Percentiles rank a stretch among this genome's conserved stretches.
These are phyloP conservation scores for Neoarthrinium moseri DNA, from an alignment of 2,329 filamentous ascomycete genomes.

Conservation along the genomic window DNA sequence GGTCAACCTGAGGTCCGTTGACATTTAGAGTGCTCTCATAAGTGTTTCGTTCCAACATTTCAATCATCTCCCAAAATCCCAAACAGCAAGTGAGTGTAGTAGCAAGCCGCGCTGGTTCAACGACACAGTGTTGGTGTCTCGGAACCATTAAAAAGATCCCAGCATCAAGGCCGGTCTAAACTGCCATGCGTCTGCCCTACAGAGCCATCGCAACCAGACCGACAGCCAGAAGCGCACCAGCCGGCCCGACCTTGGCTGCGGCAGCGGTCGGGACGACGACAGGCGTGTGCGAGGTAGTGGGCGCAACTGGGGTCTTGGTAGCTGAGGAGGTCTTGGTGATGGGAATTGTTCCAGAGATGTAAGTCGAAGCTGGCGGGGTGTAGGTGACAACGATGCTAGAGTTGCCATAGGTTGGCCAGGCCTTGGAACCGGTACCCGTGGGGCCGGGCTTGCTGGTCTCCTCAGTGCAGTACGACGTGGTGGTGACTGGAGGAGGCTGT, in stretches of 20 bases:
- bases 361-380: conserved; percentile 20
- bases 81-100: too few species aligned
- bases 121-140: background rate
- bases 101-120: too few species aligned
- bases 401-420: conserved; percentile 9
- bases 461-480: conserved; percentile 20
- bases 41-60: conserved; percentile 16
- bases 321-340: conserved; percentile 10
- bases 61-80: conserved; percentile 10
- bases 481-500: conserved; percentile 27
- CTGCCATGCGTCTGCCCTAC: conserved; percentile 19
- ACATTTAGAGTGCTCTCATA: too few species aligned
- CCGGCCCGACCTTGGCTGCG: conserved; percentile 31
- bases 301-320: conserved; percentile 26
- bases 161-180: conserved; percentile 7
- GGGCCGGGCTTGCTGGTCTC: conserved; percentile 9
- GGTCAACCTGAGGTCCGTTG: too few species aligned
- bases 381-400: conserved; percentile 18
- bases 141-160: too few species aligned
- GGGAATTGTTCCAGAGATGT: conserved; percentile 16
- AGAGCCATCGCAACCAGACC: conserved; percentile 37
- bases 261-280: conserved; percentile 34
- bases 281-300: conserved; percentile 22
- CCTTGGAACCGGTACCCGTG: background rate
- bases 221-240: conserved; percentile 36